A percentile compares a stretch with the other conserved stretches of the same genome.
These are phyloP conservation scores for Paramecium biaurelia DNA, from an alignment of 73 alveolate species.

Conservation along the genomic window DNA sequence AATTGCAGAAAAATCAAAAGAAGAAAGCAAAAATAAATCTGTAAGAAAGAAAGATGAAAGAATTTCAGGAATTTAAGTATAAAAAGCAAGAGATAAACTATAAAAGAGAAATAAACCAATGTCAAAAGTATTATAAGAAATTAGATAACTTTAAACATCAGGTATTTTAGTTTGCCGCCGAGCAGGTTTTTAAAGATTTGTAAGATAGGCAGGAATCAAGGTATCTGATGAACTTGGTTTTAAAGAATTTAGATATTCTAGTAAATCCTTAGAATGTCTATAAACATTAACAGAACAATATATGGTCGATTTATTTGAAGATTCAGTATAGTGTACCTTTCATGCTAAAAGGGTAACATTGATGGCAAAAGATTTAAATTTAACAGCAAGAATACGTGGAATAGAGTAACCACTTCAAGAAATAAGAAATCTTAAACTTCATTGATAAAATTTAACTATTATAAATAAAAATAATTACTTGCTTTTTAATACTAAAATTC, in stretches of 20 bases:
- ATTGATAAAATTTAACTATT: neutral
- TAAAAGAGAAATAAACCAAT: conserved; percentile 19
- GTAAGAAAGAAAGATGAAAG: neutral
- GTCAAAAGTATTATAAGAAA: neutral
- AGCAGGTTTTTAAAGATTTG: conserved; percentile 11
- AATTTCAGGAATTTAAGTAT: neutral
- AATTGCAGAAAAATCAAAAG: neutral
- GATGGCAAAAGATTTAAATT: conserved; percentile 64
- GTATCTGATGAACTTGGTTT: neutral
- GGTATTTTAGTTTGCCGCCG: conserved; percentile 1
- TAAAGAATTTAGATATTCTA: neutral
- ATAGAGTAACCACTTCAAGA: neutral
- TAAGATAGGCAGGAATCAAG: neutral
- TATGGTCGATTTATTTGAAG: conserved; percentile 11
- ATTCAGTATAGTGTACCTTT: conserved; percentile 55
- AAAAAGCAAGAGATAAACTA: neutral
- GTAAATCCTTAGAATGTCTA: neutral
- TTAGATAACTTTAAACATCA: neutral
- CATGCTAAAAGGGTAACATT: conserved; percentile 73
- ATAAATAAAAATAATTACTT: neutral
- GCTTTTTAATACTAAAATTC: neutral
- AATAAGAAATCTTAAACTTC: neutral
- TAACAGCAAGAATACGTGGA: conserved; percentile 70
- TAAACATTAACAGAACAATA: neutral
- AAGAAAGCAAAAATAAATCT: neutral